A percentile compares a stretch with the other conserved stretches of the same genome.
Conservation (phyloP, 257 asterid genomes). For the Ophiorrhiza pumila region DNA sequence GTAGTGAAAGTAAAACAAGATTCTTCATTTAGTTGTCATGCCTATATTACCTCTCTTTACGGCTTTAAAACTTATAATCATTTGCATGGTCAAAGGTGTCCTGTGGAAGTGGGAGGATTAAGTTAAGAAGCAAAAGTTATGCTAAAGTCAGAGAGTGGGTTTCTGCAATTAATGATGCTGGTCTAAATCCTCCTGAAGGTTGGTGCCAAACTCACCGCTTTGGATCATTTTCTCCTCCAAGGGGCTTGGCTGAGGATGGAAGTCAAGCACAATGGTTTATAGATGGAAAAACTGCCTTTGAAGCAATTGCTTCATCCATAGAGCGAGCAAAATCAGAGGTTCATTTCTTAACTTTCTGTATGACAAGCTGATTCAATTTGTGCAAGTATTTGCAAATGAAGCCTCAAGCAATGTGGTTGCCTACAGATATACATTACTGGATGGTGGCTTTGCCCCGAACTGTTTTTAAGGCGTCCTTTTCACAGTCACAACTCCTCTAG, state of each 20-base stretch:
- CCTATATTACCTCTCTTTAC: background rate
- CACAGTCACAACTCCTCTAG: slow-evolving; percentile 59
- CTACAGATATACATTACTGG: slow-evolving; percentile 88
- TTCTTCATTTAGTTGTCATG: background rate
- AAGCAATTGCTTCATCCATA: slow-evolving; percentile 81
- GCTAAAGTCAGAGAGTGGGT: slow-evolving; percentile 71
- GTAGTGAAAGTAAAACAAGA: background rate
- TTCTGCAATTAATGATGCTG: slow-evolving; percentile 65
- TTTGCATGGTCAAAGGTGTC: slow-evolving; percentile 54
- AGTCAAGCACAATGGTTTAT: slow-evolving; percentile 93
- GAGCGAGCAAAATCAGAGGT: slow-evolving; percentile 90
- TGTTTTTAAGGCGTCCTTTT: slow-evolving; percentile 84
- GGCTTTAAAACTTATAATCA: background rate
- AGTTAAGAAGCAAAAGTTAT: slow-evolving; percentile 59
- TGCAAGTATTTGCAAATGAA: slow-evolving; percentile 6
- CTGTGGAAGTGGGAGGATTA: slow-evolving; percentile 56
- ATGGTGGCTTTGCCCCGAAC: slow-evolving; percentile 99
- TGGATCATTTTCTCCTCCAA: slow-evolving; percentile 73
- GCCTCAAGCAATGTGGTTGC: slow-evolving; percentile 24
- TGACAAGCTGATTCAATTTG: slow-evolving; percentile 12
- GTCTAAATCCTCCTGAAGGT: slow-evolving; percentile 57
- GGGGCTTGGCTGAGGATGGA: slow-evolving; percentile 80
- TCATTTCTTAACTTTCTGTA: slow-evolving; percentile 19
- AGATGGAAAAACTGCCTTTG: slow-evolving; percentile 90
- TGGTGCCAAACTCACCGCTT: slow-evolving; percentile 87